phyloP scores from a whole-genome alignment of 768 basidiomycete genomes.

The Cyathus striatus region DNA sequence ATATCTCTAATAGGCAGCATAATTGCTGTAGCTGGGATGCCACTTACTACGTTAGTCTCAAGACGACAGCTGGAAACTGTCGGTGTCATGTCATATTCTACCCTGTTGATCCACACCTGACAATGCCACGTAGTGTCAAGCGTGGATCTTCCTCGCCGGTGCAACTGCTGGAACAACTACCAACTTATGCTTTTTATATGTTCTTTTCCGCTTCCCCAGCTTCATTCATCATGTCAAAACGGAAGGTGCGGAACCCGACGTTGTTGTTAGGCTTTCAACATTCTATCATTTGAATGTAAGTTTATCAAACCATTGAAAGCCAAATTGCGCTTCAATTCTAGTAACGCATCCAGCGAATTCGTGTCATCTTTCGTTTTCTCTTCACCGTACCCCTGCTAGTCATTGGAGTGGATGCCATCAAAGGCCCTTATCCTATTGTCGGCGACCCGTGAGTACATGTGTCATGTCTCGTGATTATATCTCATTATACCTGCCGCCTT shows the following conservation, averaged over 20 bases:
- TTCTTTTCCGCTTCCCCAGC: slow-evolving; percentile 62
- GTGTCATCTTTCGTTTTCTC: slow-evolving; percentile 72
- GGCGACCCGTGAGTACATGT: slow-evolving; percentile 44
- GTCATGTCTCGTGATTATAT: neutral
- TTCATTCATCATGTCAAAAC: slow-evolving; percentile 69
- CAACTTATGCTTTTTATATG: slow-evolving; percentile 66
- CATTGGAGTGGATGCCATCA: slow-evolving; percentile 61
- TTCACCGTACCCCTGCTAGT: slow-evolving; percentile 67
- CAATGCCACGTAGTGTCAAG: slow-evolving; percentile 45
- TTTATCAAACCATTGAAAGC: neutral
- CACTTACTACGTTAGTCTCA: slow-evolving; percentile 57
- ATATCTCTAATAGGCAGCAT: slow-evolving; percentile 45
- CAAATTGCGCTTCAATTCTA: neutral
- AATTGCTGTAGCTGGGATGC: slow-evolving; percentile 65
- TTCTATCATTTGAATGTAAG: slow-evolving; percentile 80
- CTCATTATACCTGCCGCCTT: slow-evolving; percentile 1
- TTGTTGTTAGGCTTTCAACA: slow-evolving; percentile 67
- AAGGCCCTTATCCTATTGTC: slow-evolving; percentile 44
- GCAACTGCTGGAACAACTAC: slow-evolving; percentile 61
- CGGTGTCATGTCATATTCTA: slow-evolving; percentile 14
- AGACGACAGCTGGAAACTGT: slow-evolving; percentile 58
- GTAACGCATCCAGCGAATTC: slow-evolving; percentile 42
- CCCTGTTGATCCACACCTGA: slow-evolving; percentile 29
- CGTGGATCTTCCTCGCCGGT: slow-evolving; percentile 75
- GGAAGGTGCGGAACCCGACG: slow-evolving; percentile 69